Conservation (phyloP, 1,284 basidiomycete species). For the Ganoderma sp. region DNA sequence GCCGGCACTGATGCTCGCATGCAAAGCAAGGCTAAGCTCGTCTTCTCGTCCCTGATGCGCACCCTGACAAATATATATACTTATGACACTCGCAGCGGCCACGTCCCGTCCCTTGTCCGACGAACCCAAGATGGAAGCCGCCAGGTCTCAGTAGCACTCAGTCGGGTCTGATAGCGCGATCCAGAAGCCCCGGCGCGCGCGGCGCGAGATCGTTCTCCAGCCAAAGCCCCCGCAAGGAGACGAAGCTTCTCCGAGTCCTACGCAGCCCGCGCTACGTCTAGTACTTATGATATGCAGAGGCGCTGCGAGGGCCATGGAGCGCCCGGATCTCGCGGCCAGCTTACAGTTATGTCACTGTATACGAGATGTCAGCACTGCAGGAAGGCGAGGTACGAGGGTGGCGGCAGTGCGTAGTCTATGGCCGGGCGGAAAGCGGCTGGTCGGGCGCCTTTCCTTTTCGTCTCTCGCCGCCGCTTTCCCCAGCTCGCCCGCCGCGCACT, state of each 20-base stretch:
- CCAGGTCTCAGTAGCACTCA: background rate
- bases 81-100: background rate
- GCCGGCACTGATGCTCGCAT: background rate
- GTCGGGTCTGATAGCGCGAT: background rate
- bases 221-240: slow-evolving; percentile 2
- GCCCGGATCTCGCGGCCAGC: background rate
- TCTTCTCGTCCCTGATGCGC: slow-evolving; percentile 4
- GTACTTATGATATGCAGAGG: background rate
- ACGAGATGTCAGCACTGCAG: too few relatives aligned
- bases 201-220: background rate
- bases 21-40: background rate
- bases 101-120: slow-evolving; percentile 5
- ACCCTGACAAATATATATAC: background rate
- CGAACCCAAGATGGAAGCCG: background rate
- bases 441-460: too few relatives aligned
- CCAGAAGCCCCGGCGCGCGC: background rate
- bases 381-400: too few relatives aligned
- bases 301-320: background rate
- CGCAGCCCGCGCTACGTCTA: background rate
- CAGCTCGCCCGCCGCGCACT: too few relatives aligned
- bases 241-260: background rate
- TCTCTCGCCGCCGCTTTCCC: too few relatives aligned
- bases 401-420: too few relatives aligned
- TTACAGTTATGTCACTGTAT: too few relatives aligned
- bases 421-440: too few relatives aligned